Conservation (phyloP, 1,139 yeast species). For the Hyphopichia wangnamkhiaoensis region DNA sequence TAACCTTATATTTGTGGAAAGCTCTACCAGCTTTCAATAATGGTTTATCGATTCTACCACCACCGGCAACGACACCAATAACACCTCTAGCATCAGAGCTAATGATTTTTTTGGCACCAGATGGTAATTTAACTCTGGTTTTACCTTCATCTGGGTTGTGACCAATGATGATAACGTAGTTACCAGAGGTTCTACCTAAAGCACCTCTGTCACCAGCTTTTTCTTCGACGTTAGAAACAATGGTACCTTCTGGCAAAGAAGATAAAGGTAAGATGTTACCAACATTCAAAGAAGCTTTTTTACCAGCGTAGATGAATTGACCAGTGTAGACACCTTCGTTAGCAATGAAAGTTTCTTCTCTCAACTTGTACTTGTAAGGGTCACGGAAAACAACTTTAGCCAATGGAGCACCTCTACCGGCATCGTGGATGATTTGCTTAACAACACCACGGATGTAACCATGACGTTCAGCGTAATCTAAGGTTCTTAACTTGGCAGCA, state of each 20-base stretch:
- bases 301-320: conserved; percentile 98
- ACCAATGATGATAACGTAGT: conserved; percentile 97
- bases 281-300: conserved; percentile 95
- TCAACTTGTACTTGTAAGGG: conserved; percentile 97
- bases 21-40: conserved; percentile 99
- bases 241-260: conserved; percentile 99
- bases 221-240: conserved; percentile 97
- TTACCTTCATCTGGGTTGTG: conserved; percentile 99
- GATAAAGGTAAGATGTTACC: conserved; percentile 98
- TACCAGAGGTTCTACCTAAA: conserved; percentile 98
- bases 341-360: conserved; percentile 98
- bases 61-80: conserved; percentile 99
- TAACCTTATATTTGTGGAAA: conserved; percentile 97
- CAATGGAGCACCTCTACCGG: conserved; percentile 99
- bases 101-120: conserved; percentile 97
- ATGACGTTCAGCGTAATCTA: conserved; percentile 99
- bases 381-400: conserved; percentile 99
- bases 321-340: conserved; percentile 99
- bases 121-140: conserved; percentile 98
- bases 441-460: conserved; percentile 99
- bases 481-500: conserved; percentile 99
- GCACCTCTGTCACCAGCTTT: conserved; percentile 99
- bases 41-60: conserved; percentile 99
- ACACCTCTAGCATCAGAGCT: conserved; percentile 98
- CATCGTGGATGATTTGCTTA: conserved; percentile 97